These are phyloP conservation scores for Pterocarpus macrocarpus DNA, from an alignment of 306 rosid species.

Conservation along the genomic window DNA sequence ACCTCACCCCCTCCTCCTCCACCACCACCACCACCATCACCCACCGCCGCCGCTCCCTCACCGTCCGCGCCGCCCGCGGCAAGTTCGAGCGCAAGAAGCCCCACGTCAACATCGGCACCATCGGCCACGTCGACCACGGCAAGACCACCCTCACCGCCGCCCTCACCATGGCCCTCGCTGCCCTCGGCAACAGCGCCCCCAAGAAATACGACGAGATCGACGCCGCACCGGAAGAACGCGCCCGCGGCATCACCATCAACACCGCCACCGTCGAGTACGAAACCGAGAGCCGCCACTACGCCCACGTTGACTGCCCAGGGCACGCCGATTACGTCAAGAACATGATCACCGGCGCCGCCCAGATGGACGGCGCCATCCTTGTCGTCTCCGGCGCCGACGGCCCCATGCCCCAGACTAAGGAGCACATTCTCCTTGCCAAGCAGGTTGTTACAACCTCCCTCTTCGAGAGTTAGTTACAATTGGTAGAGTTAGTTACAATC, in stretches of 20 bases:
- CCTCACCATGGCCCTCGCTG: slow-evolving; percentile 86
- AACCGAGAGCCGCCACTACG: slow-evolving; percentile 89
- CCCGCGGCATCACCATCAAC: slow-evolving; percentile 91
- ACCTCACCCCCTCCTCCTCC: slow-evolving; percentile 40
- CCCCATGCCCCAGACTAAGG: slow-evolving; percentile 89
- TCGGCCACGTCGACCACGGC: slow-evolving; percentile 95
- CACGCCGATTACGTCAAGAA: slow-evolving; percentile 85
- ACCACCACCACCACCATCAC: slow-evolving; percentile 44
- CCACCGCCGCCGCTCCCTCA: slow-evolving; percentile 57
- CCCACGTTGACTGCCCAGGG: slow-evolving; percentile 88
- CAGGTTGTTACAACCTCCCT: slow-evolving; percentile 56
- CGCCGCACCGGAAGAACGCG: slow-evolving; percentile 88
- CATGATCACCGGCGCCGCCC: slow-evolving; percentile 89
- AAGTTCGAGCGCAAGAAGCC: slow-evolving; percentile 92
- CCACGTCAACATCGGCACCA: slow-evolving; percentile 89
- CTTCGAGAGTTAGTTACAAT: no score
- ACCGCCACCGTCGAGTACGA: slow-evolving; percentile 96
- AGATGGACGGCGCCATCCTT: slow-evolving; percentile 88
- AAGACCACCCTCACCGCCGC: slow-evolving; percentile 94
- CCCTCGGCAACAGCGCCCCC: slow-evolving; percentile 68
- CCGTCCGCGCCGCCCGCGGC: slow-evolving; percentile 82
- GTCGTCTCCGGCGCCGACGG: slow-evolving; percentile 87
- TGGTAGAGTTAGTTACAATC: no score
- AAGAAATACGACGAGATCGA: slow-evolving; percentile 90
- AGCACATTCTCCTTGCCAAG: slow-evolving; percentile 81